These are phyloP conservation scores for Agrocybe chaxingu DNA, from an alignment of 768 basidiomycete genomes.

Conservation along the genomic window DNA sequence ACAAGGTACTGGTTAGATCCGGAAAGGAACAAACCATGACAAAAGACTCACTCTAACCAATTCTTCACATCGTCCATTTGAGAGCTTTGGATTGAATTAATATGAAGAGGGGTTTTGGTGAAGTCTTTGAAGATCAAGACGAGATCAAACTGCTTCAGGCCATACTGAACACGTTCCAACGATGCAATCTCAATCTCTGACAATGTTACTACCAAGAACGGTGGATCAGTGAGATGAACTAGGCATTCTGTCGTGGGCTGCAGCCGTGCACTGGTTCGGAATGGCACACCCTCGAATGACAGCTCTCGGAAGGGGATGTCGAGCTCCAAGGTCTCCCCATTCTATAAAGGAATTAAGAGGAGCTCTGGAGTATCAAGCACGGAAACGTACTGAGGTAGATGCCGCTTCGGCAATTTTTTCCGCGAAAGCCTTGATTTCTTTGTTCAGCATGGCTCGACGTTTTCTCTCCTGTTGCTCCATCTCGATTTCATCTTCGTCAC, in stretches of 20 bases:
- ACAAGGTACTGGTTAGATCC: slow-evolving; percentile 6
- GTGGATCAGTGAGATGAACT: slow-evolving; percentile 91
- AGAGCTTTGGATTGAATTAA: slow-evolving; percentile 90
- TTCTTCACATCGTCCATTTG: slow-evolving; percentile 98
- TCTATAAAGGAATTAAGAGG: slow-evolving; percentile 22
- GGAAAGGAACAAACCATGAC: slow-evolving; percentile 1
- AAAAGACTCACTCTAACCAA: slow-evolving; percentile 85
- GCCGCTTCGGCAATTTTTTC: slow-evolving; percentile 89
- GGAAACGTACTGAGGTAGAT: slow-evolving; percentile 59
- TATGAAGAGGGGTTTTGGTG: slow-evolving; percentile 85
- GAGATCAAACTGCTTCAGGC: slow-evolving; percentile 94
- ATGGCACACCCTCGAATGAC: slow-evolving; percentile 95
- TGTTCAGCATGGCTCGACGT: slow-evolving; percentile 84
- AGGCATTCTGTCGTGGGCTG: slow-evolving; percentile 97
- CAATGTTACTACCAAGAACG: slow-evolving; percentile 94
- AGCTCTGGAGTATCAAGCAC: neutral
- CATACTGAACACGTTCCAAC: slow-evolving; percentile 94
- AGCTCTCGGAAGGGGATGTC: slow-evolving; percentile 98
- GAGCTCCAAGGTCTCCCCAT: slow-evolving; percentile 84
- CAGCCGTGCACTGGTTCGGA: slow-evolving; percentile 89
- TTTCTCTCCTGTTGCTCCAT: slow-evolving; percentile 97
- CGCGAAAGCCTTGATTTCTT: slow-evolving; percentile 90
- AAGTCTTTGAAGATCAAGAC: slow-evolving; percentile 98
- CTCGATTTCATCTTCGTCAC: slow-evolving; percentile 98
- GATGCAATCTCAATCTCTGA: slow-evolving; percentile 96